Evolutionary conservation across 2,329 filamentous ascomycete species (phyloP), one percentile per base, ranked within the genome.

Genomic region (Ophiognomonia clavigignenti-juglandacearum): DNA sequence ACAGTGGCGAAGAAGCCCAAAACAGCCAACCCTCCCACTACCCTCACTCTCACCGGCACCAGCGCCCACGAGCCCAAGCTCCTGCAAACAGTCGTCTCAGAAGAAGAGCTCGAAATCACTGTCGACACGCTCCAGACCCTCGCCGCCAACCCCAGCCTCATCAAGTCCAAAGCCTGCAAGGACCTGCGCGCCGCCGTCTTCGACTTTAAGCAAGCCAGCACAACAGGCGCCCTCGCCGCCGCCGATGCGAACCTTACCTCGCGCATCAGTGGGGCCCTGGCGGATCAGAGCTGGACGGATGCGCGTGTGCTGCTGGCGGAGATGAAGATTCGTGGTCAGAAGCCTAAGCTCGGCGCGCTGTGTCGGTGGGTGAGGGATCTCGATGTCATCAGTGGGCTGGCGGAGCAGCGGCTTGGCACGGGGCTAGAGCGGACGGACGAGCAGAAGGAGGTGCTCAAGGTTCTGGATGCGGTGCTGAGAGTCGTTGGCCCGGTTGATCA

Each of bases 331-430:
- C 70, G 83, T n/a, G 68, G 71, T 3, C 74, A 86, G 52, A 73
- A 77, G 16, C 83, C 83, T 0, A 85, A 85, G 54, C 65, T 87
- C 0, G 84, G 84, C 18, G 82, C 83, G 2, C 64, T 87, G 7
- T 86, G 83, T 61, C 78, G 84, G 47, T 88, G 84, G 84, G 83
- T 87, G 4, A 75, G 84, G 48, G 83, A 86, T 57, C 67, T 87
- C 22, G 83, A 87, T 56, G 78, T 86, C 20, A 78, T 86, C 41
- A 84, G 79, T 54, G 82, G 82, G 2, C 64, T 86, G 7, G 80
- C 80, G 4, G 78, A 80, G 19, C 69, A 76, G 44, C 67, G 77
- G 0, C 69, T 69, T 2, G 70, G 71, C 66, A 36, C 34, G 19
- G 38, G 60, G 61, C 53, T 62, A 3, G 56, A 67, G 44, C 68